phyloP scores from a whole-genome alignment of 495 filamentous ascomycete species.

The Penicillium cosmopolitanum region DNA sequence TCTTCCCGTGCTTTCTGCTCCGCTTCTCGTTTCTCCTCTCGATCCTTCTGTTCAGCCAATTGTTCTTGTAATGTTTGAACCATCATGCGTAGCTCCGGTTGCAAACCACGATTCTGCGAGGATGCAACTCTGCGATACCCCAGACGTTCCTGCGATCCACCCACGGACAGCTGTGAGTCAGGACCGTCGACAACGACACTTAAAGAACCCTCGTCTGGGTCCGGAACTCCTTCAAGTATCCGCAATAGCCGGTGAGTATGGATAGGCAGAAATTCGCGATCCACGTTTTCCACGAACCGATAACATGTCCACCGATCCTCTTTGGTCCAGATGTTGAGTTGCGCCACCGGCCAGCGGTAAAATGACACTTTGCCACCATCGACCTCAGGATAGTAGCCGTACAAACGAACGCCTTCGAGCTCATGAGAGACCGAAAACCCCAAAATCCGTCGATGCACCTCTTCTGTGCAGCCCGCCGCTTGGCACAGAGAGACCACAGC shows the following conservation, averaged over 20 bases:
- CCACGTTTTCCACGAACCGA: conserved; percentile 5
- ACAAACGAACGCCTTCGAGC: conserved; percentile 9
- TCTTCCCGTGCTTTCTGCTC: conserved; percentile 7
- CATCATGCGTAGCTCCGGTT: conserved; percentile 12
- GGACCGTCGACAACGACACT: conserved; percentile 6
- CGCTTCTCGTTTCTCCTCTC: conserved; percentile 4
- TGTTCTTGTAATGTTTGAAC: conserved; percentile 11
- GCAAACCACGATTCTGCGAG: conserved; percentile 12
- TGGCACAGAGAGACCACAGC: conserved; percentile 31
- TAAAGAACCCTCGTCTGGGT: conserved; percentile 5
- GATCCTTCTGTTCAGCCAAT: conserved; percentile 10
- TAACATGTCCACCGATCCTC: conserved; percentile 12
- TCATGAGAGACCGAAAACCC: conserved; percentile 55
- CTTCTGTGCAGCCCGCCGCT: conserved; percentile 18
- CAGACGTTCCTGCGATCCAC: conserved; percentile 12
- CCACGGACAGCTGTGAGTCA: conserved; percentile 10
- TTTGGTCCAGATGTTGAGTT: conserved; percentile 8
- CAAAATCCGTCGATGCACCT: conserved; percentile 32
- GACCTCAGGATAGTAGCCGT: conserved; percentile 11
- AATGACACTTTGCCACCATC: conserved; percentile 8
- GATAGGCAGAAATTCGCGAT: conserved; percentile 13
- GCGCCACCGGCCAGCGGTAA: conserved; percentile 8
- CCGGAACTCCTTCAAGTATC: conserved; percentile 9
- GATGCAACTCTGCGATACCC: conserved; percentile 9
- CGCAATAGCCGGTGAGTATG: conserved; percentile 9